Base-by-base conservation (phyloP, 306 rosid genomes). In the Pueraria montana region DNA sequence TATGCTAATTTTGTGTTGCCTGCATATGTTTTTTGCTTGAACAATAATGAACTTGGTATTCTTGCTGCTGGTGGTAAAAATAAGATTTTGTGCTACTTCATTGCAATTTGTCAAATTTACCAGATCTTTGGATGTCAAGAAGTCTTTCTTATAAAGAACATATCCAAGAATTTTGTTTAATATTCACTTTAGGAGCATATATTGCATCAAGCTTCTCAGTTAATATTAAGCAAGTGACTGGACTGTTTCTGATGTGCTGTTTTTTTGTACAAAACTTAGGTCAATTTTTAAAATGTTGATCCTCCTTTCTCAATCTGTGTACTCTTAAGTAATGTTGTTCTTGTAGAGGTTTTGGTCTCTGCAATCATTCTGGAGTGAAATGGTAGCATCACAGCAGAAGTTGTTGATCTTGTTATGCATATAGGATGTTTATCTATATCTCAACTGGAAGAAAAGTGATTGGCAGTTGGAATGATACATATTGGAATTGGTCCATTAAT, bases 381-480 rank as follows among this genome's bases (percentile, higher is more conserved):
- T 26, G 85, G n/a, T n/a, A n/a, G n/a, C n/a, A n/a, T n/a, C n/a
- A n/a, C n/a, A n/a, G n/a, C n/a, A n/a, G 74, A 23, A 68, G 74
- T 30, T 5, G 76, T n/a, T 21, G 83, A 77, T 80, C 79, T 48
- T 59, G 8, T 68, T 68, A 55, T 78, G 70, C 80, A 17, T 72
- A 52, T 6, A 40, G 80, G 76, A 32, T 64, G 50, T 49, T 55
- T 68, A 21, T 65, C 46, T 16, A 30, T 65, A 58, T 64, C 23
- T 65, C 23, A 78, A 42, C 26, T 32, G 0, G 30, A 43, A 66
- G 56, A 78, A 8, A 61, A 81, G 32, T 64, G 70, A 46, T 78
- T 59, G n/a, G 71, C 26, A 55, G 61, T 45, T 86, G 84, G 77
- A 71, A 64, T 77, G 66, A 71, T 62, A 27, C 61, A 45, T 77